phyloP scores from a whole-genome alignment of 2,329 filamentous ascomycete genomes.

The Neopestalotiopsis sp. region DNA sequence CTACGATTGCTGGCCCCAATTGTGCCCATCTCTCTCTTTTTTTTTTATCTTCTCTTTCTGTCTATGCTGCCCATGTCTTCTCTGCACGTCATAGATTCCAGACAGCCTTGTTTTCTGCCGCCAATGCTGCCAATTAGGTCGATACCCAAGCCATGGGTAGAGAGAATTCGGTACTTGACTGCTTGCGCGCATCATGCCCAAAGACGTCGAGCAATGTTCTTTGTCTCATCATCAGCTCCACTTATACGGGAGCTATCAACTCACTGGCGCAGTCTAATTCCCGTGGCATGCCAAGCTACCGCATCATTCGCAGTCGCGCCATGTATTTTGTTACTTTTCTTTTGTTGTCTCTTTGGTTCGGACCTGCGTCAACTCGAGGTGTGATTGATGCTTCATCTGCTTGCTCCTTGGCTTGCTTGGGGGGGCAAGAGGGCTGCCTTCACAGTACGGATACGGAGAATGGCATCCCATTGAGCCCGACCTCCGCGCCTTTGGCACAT shows the following conservation, averaged over 20 bases:
- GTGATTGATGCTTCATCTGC: not conserved
- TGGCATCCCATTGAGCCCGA: too few relatives aligned
- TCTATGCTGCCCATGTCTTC: not conserved
- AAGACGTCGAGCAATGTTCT: conserved; percentile 7
- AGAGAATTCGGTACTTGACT: not conserved
- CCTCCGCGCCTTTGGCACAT: not conserved
- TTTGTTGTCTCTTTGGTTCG: not conserved
- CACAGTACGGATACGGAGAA: not conserved
- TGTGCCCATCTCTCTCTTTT: not conserved
- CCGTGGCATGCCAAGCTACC: conserved; percentile 4
- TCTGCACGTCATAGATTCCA: not conserved
- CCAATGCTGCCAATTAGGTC: not conserved
- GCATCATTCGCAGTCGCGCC: not conserved
- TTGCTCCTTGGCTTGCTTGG: not conserved
- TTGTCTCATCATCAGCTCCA: conserved; percentile 5
- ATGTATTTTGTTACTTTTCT: not conserved
- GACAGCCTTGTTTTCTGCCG: not conserved
- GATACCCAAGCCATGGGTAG: not conserved
- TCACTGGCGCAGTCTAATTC: not conserved
- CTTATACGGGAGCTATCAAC: conserved; percentile 3
- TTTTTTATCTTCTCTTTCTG: not conserved
- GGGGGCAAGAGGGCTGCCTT: not conserved
- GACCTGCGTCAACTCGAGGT: not conserved
- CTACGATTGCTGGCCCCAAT: not conserved
- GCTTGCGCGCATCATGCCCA: not conserved